Base-by-base conservation (phyloP, 2,329 filamentous ascomycete genomes). In the Didymosphaeria variabile region DNA sequence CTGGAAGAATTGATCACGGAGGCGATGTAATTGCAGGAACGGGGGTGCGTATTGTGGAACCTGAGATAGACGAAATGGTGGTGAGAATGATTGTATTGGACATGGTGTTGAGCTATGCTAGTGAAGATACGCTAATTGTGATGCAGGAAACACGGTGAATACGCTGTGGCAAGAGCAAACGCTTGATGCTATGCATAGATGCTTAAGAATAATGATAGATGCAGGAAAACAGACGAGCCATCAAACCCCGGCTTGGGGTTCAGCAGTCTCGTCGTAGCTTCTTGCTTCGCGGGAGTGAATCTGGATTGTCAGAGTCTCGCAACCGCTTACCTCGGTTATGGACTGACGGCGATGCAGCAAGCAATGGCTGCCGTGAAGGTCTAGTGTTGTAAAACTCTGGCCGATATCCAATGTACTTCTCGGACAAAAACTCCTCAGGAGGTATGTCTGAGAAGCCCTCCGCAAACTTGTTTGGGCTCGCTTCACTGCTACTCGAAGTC, bases 11-110 rank as follows among this genome's bases (percentile, higher is more conserved):
- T 55, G 52, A 44, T 21, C 26, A 23, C 15, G 13, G 52, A 44
- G 52, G 52, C 52, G 52, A 55, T 45, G 32, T 36, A 44, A 17
- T 8, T 36, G 31, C 32, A 17, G 32, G 21, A 36, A 53, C 51
- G 36, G 51, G 51, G 51, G 51, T 42, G 51, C 21, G 51, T 44
- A 53, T 44, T 42, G 51, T 53, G 50, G 50, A 21, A 53, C 23
- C 23, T 17, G 36, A 10, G n/a, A 17, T 12, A 53, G 21, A 26
- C 9, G 50, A 34, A 34, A 31, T 23, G 29, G 26, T 29, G 36
- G 34, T 53, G 23, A 42, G 50, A 12, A n/a, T 36, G n/a, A 21
- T 34, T 40, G n/a, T 55, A 44, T 44, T 55, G 52, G n/a, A 32
- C 17, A 15, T 44, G 52, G 10, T 45, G 21, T 19, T 55, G 10